Evolutionary conservation across 768 basidiomycete species (phyloP), one percentile per base, ranked within the genome.

Genomic region (Pulveroboletus sp.): DNA sequence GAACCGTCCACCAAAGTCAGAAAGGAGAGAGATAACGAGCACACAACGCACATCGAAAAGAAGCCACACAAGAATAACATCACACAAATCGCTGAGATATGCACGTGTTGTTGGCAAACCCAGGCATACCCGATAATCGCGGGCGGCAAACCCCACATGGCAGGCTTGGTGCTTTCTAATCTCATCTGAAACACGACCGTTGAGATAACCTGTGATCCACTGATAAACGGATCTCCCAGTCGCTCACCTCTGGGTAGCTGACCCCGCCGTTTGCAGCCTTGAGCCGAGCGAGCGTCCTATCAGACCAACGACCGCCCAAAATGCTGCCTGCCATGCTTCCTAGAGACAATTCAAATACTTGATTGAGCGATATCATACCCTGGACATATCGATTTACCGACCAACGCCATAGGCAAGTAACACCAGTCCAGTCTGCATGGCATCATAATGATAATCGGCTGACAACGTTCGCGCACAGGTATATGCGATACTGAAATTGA

Each of bases 1-100:
- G 12, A 33, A 5, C n/a, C 21, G 33, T 14, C 8, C 8, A 30
- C 8, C 0, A n/a, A 36, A n/a, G 15, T 49, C 17, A 58, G 28
- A n/a, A 3, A 24, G 15, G 30, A 39, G 32, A n/a, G 21, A 1
- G 18, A 32, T 10, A 26, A 32, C 7, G 21, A 15, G 5, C 7
- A 31, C 8, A 12, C 10, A 7, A 69, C 83, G 57, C 53, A 90
- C 89, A 89, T 82, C 4, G 79, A 76, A 52, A 84, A 78, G 57
- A 91, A 85, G 3, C 93, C 93, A 15, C 74, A 71, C 35, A 83
- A 59, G 67, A 94, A 91, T 3, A 96, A 75, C 63, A 83, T 75
- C 6, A 86, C 76, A 60, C 89, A 85, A 6, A 92, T 75, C 0
- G 77, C 87, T 3, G 83, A 76, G 36, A 93, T 69, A 57, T 88